Percentiles rank a stretch among this genome's conserved stretches.
Evolutionary conservation across 768 basidiomycete genomes (phyloP).

Genomic region (Chalciporus piperatus): DNA sequence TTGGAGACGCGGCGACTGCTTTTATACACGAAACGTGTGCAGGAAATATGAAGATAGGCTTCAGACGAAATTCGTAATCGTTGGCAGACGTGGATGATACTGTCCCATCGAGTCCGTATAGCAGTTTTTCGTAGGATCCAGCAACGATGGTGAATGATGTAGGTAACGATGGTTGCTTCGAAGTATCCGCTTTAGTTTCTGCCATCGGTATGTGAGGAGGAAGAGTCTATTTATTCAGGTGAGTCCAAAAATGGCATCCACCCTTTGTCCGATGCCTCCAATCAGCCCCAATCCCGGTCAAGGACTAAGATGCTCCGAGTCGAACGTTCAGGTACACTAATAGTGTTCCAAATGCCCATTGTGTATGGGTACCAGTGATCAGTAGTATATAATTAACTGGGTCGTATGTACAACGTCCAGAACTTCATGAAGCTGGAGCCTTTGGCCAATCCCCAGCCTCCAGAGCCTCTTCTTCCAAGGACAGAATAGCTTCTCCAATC

Average conservation of each 20-base stretch:
- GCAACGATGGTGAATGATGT: constrained; percentile 80
- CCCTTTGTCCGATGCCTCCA: not conserved
- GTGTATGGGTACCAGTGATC: not conserved
- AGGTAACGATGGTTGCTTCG: constrained; percentile 35
- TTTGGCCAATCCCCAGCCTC: constrained; percentile 42
- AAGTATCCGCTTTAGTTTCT: not conserved
- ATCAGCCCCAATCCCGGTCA: too few relatives aligned
- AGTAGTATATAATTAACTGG: not conserved
- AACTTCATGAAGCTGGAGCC: constrained; percentile 10
- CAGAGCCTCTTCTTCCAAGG: constrained; percentile 45
- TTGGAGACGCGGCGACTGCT: constrained; percentile 81
- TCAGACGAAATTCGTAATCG: constrained; percentile 42
- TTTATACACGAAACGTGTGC: constrained; percentile 94
- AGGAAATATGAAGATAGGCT: constrained; percentile 93
- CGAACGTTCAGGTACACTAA: too few relatives aligned
- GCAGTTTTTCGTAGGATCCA: constrained; percentile 94
- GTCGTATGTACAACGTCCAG: not conserved
- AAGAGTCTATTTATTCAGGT: not conserved
- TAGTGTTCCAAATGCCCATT: too few relatives aligned
- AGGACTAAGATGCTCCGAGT: too few relatives aligned
- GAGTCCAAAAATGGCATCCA: not conserved
- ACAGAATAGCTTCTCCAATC: constrained; percentile 45
- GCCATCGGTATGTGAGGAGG: not conserved
- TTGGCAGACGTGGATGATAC: constrained; percentile 32
- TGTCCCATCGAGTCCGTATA: constrained; percentile 83